Conservation (phyloP, 2,329 filamentous ascomycete genomes). For the Hyphodiscus sp. region DNA sequence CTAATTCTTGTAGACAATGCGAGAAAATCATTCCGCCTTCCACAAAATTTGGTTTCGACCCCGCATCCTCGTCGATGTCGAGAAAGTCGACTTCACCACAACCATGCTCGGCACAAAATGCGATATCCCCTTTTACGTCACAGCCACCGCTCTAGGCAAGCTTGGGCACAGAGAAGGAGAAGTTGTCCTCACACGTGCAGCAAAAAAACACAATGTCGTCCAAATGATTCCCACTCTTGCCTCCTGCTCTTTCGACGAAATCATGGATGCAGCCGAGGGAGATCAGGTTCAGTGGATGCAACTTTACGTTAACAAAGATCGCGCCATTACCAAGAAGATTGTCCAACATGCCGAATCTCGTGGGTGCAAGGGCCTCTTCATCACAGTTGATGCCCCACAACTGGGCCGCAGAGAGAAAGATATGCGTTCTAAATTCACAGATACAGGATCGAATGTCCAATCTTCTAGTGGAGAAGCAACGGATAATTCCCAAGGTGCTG, state of each 20-base stretch:
- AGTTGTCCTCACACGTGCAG: slow-evolving; percentile 79
- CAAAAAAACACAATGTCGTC: slow-evolving; percentile 79
- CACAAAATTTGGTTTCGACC: slow-evolving; percentile 98
- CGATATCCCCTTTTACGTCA: slow-evolving; percentile 90
- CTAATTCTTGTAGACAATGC: slow-evolving; percentile 60
- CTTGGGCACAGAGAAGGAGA: slow-evolving; percentile 92
- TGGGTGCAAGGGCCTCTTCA: slow-evolving; percentile 93
- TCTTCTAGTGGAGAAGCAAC: slow-evolving; percentile 57
- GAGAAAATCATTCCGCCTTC: slow-evolving; percentile 92
- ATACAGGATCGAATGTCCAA: slow-evolving; percentile 79
- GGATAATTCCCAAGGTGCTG: slow-evolving; percentile 86
- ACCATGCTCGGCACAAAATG: slow-evolving; percentile 89
- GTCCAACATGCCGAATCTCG: slow-evolving; percentile 85
- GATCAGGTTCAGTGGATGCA: slow-evolving; percentile 95
- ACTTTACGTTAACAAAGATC: slow-evolving; percentile 91
- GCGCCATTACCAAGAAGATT: slow-evolving; percentile 81
- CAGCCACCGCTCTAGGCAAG: slow-evolving; percentile 91
- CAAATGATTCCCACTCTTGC: slow-evolving; percentile 99
- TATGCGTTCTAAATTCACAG: slow-evolving; percentile 89
- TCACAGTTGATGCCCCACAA: slow-evolving; percentile 96
- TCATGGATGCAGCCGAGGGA: slow-evolving; percentile 73
- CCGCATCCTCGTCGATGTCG: slow-evolving; percentile 80
- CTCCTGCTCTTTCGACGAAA: slow-evolving; percentile 96
- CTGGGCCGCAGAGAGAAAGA: slow-evolving; percentile 94
- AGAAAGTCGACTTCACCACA: slow-evolving; percentile 77